Conservation (phyloP, 169 alveolate species). For the Plasmodium gaboni region DNA sequence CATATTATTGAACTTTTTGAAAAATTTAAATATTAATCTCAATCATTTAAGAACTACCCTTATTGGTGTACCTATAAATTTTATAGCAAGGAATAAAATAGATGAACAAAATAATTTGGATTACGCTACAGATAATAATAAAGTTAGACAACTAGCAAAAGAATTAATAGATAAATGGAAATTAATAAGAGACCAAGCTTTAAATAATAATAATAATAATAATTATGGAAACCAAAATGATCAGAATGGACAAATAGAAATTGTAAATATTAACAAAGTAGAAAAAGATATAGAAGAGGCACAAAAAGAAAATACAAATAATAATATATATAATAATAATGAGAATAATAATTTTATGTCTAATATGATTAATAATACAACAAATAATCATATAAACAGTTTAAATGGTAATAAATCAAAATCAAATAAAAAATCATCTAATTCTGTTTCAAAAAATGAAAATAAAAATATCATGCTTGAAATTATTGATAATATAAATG, state of each 20-base stretch:
- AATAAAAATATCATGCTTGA: conserved; percentile 65
- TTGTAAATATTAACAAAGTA: not conserved
- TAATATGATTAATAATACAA: not conserved
- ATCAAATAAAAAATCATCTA: not conserved
- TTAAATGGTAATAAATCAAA: not conserved
- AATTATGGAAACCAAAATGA: not conserved
- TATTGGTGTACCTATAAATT: conserved; percentile 60
- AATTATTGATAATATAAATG: conserved; percentile 48
- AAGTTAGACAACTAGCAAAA: conserved; percentile 20
- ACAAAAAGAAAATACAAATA: not conserved
- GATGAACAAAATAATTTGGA: conserved; percentile 31
- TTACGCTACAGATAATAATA: conserved; percentile 27
- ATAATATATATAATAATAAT: not conserved
- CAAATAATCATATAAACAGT: not conserved
- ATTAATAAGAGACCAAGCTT: conserved; percentile 28
- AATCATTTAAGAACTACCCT: conserved; percentile 48
- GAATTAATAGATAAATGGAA: conserved; percentile 47
- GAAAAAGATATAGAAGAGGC: conserved; percentile 12
- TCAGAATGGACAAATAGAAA: not conserved
- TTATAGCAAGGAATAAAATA: conserved; percentile 51
- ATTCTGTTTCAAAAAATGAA: not conserved
- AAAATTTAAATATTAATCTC: conserved; percentile 46
- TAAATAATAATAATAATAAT: conserved; percentile 6
- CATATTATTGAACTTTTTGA: conserved; percentile 26
- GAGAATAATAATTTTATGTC: not conserved